phyloP scores from a whole-genome alignment of 2,329 filamentous ascomycete species.

The Lachnellula suecica region DNA sequence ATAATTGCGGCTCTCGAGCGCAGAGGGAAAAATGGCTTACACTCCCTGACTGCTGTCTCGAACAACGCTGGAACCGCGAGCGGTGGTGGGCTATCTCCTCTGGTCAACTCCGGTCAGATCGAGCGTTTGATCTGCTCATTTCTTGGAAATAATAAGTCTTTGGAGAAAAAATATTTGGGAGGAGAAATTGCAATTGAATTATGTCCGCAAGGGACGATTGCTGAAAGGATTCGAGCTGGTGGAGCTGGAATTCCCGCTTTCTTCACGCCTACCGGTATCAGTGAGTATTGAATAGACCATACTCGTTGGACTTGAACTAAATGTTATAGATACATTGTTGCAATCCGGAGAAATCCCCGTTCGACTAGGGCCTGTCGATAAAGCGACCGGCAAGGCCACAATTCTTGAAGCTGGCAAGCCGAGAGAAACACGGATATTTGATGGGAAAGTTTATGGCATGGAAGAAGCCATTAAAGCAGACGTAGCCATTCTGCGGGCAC shows the following conservation, averaged over 20 bases:
- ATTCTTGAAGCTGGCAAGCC: slow-evolving; percentile 63
- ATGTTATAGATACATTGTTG: slow-evolving; percentile 57
- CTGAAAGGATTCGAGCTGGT: slow-evolving; percentile 69
- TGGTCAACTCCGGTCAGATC: slow-evolving; percentile 69
- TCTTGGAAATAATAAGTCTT: slow-evolving; percentile 73
- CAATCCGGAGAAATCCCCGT: slow-evolving; percentile 69
- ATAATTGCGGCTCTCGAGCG: slow-evolving; percentile 67
- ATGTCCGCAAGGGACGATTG: slow-evolving; percentile 73
- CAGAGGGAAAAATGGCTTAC: slow-evolving; percentile 53
- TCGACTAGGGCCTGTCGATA: slow-evolving; percentile 56
- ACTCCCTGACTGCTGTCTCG: slow-evolving; percentile 70
- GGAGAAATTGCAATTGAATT: slow-evolving; percentile 76
- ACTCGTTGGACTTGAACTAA: neutral
- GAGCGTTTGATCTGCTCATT: slow-evolving; percentile 73
- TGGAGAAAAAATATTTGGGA: slow-evolving; percentile 72
- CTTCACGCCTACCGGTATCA: slow-evolving; percentile 72
- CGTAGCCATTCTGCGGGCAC: slow-evolving; percentile 74
- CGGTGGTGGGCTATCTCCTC: slow-evolving; percentile 65
- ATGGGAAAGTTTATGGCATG: slow-evolving; percentile 72
- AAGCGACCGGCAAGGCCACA: slow-evolving; percentile 22
- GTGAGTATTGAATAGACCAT: slow-evolving; percentile 40
- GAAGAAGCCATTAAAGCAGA: slow-evolving; percentile 75
- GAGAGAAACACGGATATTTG: slow-evolving; percentile 71
- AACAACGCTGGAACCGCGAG: slow-evolving; percentile 77
- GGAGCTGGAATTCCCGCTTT: slow-evolving; percentile 79